These are phyloP conservation scores for Andrographis paniculata DNA, from an alignment of 305 asterid genomes.

Conservation along the genomic window DNA sequence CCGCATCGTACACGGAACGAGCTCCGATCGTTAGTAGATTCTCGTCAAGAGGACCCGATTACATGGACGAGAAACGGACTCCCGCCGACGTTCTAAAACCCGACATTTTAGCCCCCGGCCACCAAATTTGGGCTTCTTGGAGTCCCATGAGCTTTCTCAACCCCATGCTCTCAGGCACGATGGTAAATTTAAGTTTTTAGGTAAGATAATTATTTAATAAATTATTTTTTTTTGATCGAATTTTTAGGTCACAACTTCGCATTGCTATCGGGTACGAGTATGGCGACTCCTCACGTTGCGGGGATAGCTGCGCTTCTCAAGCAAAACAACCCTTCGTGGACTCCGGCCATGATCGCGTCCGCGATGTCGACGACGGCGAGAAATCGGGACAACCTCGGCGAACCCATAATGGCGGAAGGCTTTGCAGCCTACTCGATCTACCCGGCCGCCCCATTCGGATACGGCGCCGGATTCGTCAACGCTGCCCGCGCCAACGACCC, in stretches of 20 bases:
- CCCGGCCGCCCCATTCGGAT: conserved; percentile 79
- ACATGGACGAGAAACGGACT: conserved; percentile 36
- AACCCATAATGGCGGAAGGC: conserved; percentile 85
- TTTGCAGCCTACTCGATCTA: conserved; percentile 36
- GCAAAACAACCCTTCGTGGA: conserved; percentile 67
- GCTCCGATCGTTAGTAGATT: conserved; percentile 83
- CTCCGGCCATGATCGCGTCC: conserved; percentile 85
- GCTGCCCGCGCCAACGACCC: conserved; percentile 69
- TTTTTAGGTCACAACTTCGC: conserved; percentile 55
- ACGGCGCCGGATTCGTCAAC: conserved; percentile 81
- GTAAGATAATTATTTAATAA: neutral
- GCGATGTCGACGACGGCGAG: conserved; percentile 86
- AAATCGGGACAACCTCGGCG: conserved; percentile 69
- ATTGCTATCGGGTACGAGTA: conserved; percentile 80
- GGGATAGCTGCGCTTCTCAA: conserved; percentile 84
- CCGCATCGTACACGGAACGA: conserved; percentile 51
- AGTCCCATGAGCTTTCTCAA: conserved; percentile 74
- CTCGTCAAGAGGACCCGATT: conserved; percentile 92
- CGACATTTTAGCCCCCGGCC: conserved; percentile 87
- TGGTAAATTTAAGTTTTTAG: too few species aligned
- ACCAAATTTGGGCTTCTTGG: conserved; percentile 98
- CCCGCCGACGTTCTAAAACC: conserved; percentile 89
- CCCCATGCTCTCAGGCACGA: conserved; percentile 70
- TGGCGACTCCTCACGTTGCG: conserved; percentile 91
- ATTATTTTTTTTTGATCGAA: neutral